phyloP scores from a whole-genome alignment of 2,329 filamentous ascomycete species.

The Stagonosporopsis chrysanthemi region DNA sequence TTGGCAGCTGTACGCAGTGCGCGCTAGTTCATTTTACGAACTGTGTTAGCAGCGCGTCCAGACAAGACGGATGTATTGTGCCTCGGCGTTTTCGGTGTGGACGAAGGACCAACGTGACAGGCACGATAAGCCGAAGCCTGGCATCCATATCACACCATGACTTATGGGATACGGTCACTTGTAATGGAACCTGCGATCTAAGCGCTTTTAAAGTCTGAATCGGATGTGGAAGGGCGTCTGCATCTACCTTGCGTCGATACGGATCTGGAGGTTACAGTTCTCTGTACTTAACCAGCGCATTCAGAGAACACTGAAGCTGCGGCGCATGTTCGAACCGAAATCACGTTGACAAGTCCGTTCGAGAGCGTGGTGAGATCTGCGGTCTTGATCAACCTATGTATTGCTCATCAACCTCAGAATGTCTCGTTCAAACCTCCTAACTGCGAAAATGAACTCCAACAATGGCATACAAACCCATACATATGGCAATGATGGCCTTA shows the following conservation, averaged over 20 bases:
- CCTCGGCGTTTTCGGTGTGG: background rate
- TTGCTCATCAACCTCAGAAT: background rate
- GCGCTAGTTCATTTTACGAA: background rate
- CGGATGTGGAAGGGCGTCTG: background rate
- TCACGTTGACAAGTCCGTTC: too few species aligned
- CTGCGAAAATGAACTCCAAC: background rate
- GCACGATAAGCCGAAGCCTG: constrained; percentile 5
- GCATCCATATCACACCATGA: too few species aligned
- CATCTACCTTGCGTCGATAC: background rate
- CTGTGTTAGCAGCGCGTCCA: background rate
- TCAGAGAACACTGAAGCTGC: background rate
- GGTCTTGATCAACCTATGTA: background rate
- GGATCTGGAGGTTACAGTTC: background rate
- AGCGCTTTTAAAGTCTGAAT: background rate
- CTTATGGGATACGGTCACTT: background rate
- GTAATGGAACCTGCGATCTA: background rate
- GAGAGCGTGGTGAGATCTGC: background rate
- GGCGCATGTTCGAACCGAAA: background rate
- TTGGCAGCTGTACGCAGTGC: background rate
- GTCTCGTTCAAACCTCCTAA: background rate
- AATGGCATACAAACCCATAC: background rate
- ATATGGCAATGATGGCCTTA: background rate
- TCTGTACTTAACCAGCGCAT: background rate
- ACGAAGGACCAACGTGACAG: background rate
- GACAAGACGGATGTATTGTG: background rate